Evolutionary conservation across 805 yeast species (phyloP), one percentile per base, ranked within the genome.

Genomic region (Pichia ethanolica): DNA sequence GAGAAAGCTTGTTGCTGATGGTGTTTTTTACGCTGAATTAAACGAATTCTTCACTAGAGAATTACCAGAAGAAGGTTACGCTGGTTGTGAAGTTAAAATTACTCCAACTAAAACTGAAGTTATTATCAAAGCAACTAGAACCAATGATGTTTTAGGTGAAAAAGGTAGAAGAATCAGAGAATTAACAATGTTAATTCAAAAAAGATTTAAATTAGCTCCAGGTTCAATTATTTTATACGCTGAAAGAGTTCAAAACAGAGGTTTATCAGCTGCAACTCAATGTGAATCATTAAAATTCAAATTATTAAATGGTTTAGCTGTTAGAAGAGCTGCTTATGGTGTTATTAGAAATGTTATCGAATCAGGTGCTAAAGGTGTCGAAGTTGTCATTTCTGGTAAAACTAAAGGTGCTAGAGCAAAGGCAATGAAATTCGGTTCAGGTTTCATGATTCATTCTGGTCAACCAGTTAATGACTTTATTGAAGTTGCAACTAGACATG

Each of bases 371-470:
- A 93, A 93, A 88, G 99, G 99, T 90, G 97, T 95, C 71, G 99
- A 93, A 83, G 99, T 93, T 75, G 98, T 93, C 68, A 87, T 93
- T 71, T 89, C 97, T 66, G 99, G 99, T 85, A 93, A 93, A 81
- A 86, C 95, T 75, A 89, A 97, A 82, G 99, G 97, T 78, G 99
- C 98, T 70, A 89, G 99, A 83, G 99, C 99, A 70, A 93, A 93
- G 87, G 84, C 97, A 70, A 95, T 93, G 96, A 93, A 93, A 81
- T 93, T 91, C 85, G 86, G 93, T 73, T 98, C 91, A 74, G 99
- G 99, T 83, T 93, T 93, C 96, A 88, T 93, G 93, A 93, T 93
- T 83, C 99, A 93, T 93, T 89, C 97, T 70, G 99, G 99, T 88
- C 99, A 93, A 82, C 99, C 99, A 79, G 93, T 91, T 75, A 83